These are phyloP conservation scores for Aphanomyces euteiches DNA, from an alignment of 352 stramenopile genomes.

Conservation along the genomic window DNA sequence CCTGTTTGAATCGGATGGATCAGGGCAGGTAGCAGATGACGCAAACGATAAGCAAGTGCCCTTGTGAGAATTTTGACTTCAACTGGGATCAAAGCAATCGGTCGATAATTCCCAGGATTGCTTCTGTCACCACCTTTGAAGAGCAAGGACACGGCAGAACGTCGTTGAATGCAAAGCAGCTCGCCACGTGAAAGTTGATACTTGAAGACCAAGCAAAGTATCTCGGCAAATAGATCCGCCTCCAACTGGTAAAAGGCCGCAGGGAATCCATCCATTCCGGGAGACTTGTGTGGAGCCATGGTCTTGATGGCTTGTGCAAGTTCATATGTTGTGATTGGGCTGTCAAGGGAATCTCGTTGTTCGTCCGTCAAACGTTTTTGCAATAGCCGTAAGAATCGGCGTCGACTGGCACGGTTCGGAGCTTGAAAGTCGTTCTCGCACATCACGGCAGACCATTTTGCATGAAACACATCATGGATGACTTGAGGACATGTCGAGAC, in stretches of 20 bases:
- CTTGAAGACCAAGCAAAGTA: constrained; percentile 33
- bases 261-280: constrained; percentile 28
- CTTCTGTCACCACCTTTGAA: constrained; percentile 30
- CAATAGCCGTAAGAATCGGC: not conserved
- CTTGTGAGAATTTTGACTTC: constrained; percentile 34
- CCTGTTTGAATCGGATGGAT: constrained; percentile 34
- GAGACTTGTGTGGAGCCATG: constrained; percentile 19
- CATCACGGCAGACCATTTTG: not conserved
- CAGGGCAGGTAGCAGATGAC: not conserved
- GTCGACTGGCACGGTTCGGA: not conserved
- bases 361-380: not conserved
- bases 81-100: constrained; percentile 37
- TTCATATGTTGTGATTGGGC: not conserved
- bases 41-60: constrained; percentile 3
- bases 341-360: constrained; percentile 3
- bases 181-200: constrained; percentile 28
- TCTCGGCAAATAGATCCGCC: constrained; percentile 32
- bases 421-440: constrained; percentile 4
- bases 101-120: constrained; percentile 32
- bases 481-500: not conserved
- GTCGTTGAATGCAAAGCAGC: constrained; percentile 32
- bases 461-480: not conserved
- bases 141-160: constrained; percentile 27
- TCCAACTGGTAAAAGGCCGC: constrained; percentile 35
- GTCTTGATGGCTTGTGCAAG: constrained; percentile 2